Conservation (phyloP, 768 basidiomycete genomes). For the Xerocomellus dryophilus region DNA sequence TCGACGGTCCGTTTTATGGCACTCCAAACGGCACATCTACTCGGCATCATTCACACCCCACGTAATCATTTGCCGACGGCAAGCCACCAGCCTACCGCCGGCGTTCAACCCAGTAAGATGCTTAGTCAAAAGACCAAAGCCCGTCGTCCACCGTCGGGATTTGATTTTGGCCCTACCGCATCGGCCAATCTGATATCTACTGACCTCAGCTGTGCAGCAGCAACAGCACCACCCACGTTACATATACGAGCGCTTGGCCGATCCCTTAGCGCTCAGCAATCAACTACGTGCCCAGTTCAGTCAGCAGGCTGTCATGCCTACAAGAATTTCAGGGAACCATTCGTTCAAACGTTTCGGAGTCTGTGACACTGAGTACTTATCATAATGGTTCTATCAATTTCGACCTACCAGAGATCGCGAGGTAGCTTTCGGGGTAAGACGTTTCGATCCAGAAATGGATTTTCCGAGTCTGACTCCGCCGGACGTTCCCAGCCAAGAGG, state of each 20-base stretch:
- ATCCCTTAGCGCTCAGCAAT: conserved; percentile 89
- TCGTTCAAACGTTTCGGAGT: not conserved
- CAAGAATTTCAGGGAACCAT: not conserved
- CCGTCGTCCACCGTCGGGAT: too few species aligned
- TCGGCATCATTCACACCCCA: conserved; percentile 18
- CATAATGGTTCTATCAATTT: too few species aligned
- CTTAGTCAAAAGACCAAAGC: conserved; percentile 98
- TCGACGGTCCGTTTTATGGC: too few species aligned
- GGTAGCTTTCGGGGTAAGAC: too few species aligned
- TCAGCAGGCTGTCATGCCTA: not conserved
- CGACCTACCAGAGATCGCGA: too few species aligned
- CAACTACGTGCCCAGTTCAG: conserved; percentile 45
- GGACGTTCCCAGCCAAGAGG: too few species aligned
- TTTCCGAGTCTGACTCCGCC: too few species aligned
- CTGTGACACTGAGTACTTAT: too few species aligned
- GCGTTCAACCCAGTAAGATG: not conserved
- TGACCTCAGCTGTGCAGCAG: conserved; percentile 66
- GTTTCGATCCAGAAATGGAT: too few species aligned
- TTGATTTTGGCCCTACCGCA: too few species aligned
- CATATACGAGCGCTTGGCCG: conserved; percentile 70
- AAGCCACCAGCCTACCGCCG: conserved; percentile 20
- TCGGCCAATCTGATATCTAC: conserved; percentile 23
- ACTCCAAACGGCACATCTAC: conserved; percentile 8
- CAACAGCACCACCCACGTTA: conserved; percentile 67
- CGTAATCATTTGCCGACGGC: conserved; percentile 27